Conservation (phyloP, 2,329 filamentous ascomycete genomes). For the Colletotrichum liriopes region DNA sequence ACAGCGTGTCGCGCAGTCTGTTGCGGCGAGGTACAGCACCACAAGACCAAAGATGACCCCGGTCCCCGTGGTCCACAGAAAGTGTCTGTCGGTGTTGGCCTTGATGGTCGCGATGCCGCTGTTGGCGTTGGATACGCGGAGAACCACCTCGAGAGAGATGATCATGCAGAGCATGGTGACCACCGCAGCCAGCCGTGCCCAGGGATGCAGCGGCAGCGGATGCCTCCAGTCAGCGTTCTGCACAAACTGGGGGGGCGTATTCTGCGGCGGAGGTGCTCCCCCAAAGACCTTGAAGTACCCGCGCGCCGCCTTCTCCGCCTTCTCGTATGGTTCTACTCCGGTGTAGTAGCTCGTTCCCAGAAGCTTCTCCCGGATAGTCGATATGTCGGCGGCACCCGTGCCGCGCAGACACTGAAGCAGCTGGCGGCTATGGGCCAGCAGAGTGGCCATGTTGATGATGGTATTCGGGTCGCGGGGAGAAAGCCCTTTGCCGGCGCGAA, state of each 20-base stretch:
- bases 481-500: constrained; percentile 51
- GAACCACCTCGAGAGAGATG: constrained; percentile 52
- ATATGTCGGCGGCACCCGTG: constrained; percentile 51
- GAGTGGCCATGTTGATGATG: constrained; percentile 53
- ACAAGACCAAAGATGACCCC: constrained; percentile 50
- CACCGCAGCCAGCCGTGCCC: constrained; percentile 48
- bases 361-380: constrained; percentile 49
- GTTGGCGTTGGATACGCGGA: constrained; percentile 50
- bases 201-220: constrained; percentile 50
- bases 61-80: constrained; percentile 55
- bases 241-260: constrained; percentile 38
- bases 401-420: constrained; percentile 54
- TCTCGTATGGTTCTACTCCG: constrained; percentile 55
- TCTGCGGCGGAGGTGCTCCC: constrained; percentile 34
- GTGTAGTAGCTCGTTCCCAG: constrained; percentile 50
- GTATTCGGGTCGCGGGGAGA: constrained; percentile 54
- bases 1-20: constrained; percentile 52
- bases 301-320: constrained; percentile 43
- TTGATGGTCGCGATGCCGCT: constrained; percentile 51
- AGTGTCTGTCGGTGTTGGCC: constrained; percentile 48
- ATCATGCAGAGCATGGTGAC: constrained; percentile 51
- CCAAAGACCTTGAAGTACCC: constrained; percentile 49
- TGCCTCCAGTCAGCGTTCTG: constrained; percentile 48
- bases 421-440: constrained; percentile 54
- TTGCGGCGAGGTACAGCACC: constrained; percentile 50